Base-by-base conservation (phyloP, 805 yeast genomes). In the Tetrapisispora taiwanensis region DNA sequence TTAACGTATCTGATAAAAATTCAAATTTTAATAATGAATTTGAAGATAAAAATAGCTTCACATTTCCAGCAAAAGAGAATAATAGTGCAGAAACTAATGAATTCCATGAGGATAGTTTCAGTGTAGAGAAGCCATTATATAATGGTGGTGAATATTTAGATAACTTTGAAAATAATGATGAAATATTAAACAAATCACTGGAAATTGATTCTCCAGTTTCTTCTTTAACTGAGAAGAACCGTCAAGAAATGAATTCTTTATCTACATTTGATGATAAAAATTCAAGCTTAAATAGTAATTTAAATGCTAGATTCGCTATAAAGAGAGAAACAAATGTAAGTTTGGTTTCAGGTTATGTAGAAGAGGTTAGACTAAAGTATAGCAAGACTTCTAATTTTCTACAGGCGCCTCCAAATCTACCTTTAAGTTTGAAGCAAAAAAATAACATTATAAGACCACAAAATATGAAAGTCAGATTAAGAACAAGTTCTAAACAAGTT, bases 401-500 rank as follows among this genome's bases (percentile, higher is more conserved):
- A 8, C 59, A 61, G 37, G 56, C 65, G 2, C 66, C 67, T n/a
- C 66, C 66, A 2, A 55, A 63, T 39, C 39, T 62, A 20, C 68
- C 68, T 1, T 42, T 55, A 7, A 46, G 62, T 13, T 46, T 63
- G 34, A 63, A 63, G 36, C 58, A 57, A 33, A 60, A 55, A 42
- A 60, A 62, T 39, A 59, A 58, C 41, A 42, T 62, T 20, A 56
- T 59, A 17, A 60, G 59, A 40, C 62, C 64, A 4, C 60, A 55
- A 41, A 59, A 60, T 41, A 58, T 63, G 30, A 59, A 55, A 48
- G 65, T 62, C n/a, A 51, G 53, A 26, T 52, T 61, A 6, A 52
- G 67, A 44, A 60, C 68, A 5, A 61, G 60, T 49, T 49, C 67
- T 5, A 59, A 60, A 43, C 65, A 60, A 43, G 55, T 62, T 31